Conservation (phyloP, 495 filamentous ascomycete species). For the Tuber borchii region DNA sequence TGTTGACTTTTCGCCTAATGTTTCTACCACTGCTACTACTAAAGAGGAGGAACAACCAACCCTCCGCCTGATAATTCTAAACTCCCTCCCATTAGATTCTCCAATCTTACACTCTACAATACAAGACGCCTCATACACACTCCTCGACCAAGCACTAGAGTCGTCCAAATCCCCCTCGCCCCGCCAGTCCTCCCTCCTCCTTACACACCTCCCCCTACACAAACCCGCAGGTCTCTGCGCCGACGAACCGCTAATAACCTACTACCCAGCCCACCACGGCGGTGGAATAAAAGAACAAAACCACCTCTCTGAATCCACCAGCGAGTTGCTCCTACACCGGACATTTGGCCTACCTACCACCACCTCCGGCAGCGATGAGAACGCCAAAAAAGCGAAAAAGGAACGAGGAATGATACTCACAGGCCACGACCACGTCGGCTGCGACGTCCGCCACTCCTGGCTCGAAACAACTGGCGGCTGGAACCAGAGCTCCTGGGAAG, state of each 20-base stretch:
- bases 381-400: slow-evolving; percentile 49
- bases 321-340: slow-evolving; percentile 63
- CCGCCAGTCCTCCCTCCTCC: slow-evolving; percentile 63
- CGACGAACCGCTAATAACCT: slow-evolving; percentile 73
- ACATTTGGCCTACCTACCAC: slow-evolving; percentile 70
- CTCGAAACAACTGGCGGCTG: slow-evolving; percentile 25
- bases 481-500: slow-evolving; percentile 20
- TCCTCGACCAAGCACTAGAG: slow-evolving; percentile 60
- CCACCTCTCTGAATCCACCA: slow-evolving; percentile 64
- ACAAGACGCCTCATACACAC: slow-evolving; percentile 65
- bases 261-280: slow-evolving; percentile 52
- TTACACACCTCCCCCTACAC: slow-evolving; percentile 88
- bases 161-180: neutral
- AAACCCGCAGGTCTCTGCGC: slow-evolving; percentile 77
- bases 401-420: slow-evolving; percentile 74
- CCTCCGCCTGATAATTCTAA: slow-evolving; percentile 79
- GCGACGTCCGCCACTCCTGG: slow-evolving; percentile 76
- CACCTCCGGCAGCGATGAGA: slow-evolving; percentile 51
- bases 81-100: slow-evolving; percentile 83
- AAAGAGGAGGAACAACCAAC: no score
- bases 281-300: slow-evolving; percentile 86
- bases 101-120: slow-evolving; percentile 60
- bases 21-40: slow-evolving; percentile 34
- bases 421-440: slow-evolving; percentile 91
- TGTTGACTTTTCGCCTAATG: slow-evolving; percentile 60